A percentile compares a stretch with the other conserved stretches of the same genome.
phyloP scores from a whole-genome alignment of 148 eudicot species.

The Camellia lanceoleosa region DNA sequence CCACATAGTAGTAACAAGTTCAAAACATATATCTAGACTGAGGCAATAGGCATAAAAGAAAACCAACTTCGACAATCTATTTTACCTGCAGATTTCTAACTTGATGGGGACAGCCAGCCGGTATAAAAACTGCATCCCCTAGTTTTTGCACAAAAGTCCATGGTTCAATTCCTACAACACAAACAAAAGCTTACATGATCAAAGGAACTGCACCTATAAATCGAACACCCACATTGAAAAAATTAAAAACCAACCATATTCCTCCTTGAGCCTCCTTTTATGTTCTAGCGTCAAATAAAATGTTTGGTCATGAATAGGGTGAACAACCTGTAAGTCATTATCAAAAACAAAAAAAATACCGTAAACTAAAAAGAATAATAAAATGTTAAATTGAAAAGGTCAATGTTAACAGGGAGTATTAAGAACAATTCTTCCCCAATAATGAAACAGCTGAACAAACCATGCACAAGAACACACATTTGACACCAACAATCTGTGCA shows the following conservation, averaged over 20 bases:
- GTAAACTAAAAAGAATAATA: background rate
- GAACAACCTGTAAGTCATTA: conserved; percentile 31
- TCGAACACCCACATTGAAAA: background rate
- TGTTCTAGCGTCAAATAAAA: conserved; percentile 44
- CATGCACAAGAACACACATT: background rate
- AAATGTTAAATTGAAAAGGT: background rate
- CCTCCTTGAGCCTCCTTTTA: conserved; percentile 39
- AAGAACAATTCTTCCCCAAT: background rate
- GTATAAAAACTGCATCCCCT: conserved; percentile 62
- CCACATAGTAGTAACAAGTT: background rate
- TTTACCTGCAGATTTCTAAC: conserved; percentile 61
- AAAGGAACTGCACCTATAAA: background rate
- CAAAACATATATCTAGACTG: background rate
- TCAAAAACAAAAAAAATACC: too few relatives aligned
- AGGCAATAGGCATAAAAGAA: background rate
- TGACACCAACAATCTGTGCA: background rate
- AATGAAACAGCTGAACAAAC: background rate
- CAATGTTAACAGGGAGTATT: background rate
- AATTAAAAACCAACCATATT: conserved; percentile 34
- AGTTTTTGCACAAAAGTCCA: conserved; percentile 65
- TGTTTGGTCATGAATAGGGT: conserved; percentile 51
- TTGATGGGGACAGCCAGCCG: conserved; percentile 67
- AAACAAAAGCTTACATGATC: background rate
- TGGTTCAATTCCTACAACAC: conserved; percentile 46
- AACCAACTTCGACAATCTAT: background rate